Evolutionary conservation across 805 yeast genomes (phyloP).

Genomic region (Lachancea kluyveri): DNA sequence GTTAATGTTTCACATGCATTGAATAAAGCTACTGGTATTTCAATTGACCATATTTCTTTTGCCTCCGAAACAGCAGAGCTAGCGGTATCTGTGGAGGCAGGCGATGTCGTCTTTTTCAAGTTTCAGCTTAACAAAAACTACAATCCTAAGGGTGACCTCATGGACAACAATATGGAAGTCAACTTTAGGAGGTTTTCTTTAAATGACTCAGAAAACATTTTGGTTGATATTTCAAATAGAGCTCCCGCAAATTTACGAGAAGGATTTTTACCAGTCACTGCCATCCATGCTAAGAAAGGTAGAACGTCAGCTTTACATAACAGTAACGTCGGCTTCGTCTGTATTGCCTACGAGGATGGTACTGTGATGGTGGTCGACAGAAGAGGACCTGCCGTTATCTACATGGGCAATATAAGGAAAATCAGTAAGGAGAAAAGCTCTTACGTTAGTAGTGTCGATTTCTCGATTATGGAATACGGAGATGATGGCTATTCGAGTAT

Average conservation of each 20-base stretch:
- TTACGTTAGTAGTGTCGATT: constrained; percentile 56
- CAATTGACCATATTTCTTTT: constrained; percentile 58
- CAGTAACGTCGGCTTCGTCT: constrained; percentile 79
- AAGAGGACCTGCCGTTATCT: constrained; percentile 69
- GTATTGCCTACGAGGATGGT: constrained; percentile 74
- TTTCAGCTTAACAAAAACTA: constrained; percentile 51
- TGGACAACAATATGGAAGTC: constrained; percentile 12
- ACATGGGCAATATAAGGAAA: constrained; percentile 32
- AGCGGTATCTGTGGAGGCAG: constrained; percentile 58
- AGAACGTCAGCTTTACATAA: constrained; percentile 56
- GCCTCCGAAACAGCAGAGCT: constrained; percentile 75
- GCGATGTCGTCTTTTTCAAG: constrained; percentile 71
- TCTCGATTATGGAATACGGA: constrained; percentile 63
- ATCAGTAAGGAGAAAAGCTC: constrained; percentile 22
- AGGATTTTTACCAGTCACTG: constrained; percentile 56
- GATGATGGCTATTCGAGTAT: constrained; percentile 70
- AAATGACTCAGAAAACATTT: constrained; percentile 11
- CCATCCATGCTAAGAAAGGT: constrained; percentile 40
- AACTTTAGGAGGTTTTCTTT: constrained; percentile 24
- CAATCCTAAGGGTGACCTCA: constrained; percentile 26
- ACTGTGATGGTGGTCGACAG: constrained; percentile 67
- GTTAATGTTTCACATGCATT: constrained; percentile 48
- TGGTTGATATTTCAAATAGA: constrained; percentile 49
- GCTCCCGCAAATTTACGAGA: constrained; percentile 44
- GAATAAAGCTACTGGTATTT: constrained; percentile 37